Percentiles rank a stretch among this genome's conserved stretches.
Conservation (phyloP, 768 basidiomycete species). For the Podaxis pistillaris region DNA sequence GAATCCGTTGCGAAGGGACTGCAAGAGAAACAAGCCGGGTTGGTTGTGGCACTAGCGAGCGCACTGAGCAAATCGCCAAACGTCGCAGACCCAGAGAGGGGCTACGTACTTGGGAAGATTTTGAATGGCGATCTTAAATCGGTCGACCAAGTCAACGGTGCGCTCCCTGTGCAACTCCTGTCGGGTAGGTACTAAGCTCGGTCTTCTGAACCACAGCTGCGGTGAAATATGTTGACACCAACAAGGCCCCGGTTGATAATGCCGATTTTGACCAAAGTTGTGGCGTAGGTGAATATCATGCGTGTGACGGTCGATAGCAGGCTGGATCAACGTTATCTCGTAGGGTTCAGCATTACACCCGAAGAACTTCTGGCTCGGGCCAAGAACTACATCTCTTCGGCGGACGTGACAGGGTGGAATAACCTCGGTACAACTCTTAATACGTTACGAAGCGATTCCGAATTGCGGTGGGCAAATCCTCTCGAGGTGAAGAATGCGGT, state of each 20-base stretch:
- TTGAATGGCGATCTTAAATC: slow-evolving; percentile 71
- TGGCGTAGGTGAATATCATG: slow-evolving; percentile 73
- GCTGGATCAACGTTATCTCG: slow-evolving; percentile 3
- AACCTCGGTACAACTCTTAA: slow-evolving; percentile 68
- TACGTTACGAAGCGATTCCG: slow-evolving; percentile 56
- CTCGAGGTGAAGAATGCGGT: slow-evolving; percentile 82
- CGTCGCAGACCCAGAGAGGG: slow-evolving; percentile 52
- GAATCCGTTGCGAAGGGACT: slow-evolving; percentile 46
- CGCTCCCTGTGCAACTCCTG: slow-evolving; percentile 23
- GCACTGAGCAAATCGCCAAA: slow-evolving; percentile 52
- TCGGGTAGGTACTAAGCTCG: not conserved
- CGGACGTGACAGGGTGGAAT: slow-evolving; percentile 67
- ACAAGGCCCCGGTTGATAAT: slow-evolving; percentile 60
- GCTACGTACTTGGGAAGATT: slow-evolving; percentile 67
- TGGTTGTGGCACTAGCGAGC: slow-evolving; percentile 67
- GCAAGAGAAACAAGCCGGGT: slow-evolving; percentile 75
- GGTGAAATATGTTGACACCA: slow-evolving; percentile 67
- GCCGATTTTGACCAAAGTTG: slow-evolving; percentile 73
- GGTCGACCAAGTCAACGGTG: slow-evolving; percentile 86
- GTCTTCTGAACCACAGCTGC: slow-evolving; percentile 50
- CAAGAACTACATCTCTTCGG: slow-evolving; percentile 53
- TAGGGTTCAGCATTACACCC: slow-evolving; percentile 78
- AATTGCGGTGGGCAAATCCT: slow-evolving; percentile 79
- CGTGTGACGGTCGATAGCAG: not conserved
- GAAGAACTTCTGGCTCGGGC: slow-evolving; percentile 60